These are phyloP conservation scores for Fraxinus angustifolia DNA, from an alignment of 305 asterid species.

Conservation along the genomic window DNA sequence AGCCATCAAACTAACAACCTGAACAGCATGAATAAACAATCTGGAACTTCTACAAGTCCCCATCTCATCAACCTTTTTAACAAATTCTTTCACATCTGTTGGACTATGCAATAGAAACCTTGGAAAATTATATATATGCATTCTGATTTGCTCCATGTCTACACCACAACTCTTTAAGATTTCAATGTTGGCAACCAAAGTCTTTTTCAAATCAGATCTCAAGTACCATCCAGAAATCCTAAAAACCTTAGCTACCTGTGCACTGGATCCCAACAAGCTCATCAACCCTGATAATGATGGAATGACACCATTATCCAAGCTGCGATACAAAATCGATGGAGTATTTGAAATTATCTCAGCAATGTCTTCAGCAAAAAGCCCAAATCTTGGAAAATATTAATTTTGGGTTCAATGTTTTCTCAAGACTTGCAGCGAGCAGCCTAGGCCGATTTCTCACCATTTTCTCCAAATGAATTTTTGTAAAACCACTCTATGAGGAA, in stretches of 20 bases:
- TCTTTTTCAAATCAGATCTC: slow-evolving; percentile 25
- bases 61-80: slow-evolving; percentile 28
- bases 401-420: slow-evolving; percentile 1
- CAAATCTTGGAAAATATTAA: slow-evolving; percentile 21
- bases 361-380: slow-evolving; percentile 26
- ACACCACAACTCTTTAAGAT: not conserved
- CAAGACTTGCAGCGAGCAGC: slow-evolving; percentile 19
- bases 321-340: too few species aligned
- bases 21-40: slow-evolving; percentile 26
- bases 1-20: slow-evolving; percentile 27
- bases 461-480: slow-evolving; percentile 24
- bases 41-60: slow-evolving; percentile 23
- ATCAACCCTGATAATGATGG: slow-evolving; percentile 24
- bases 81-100: slow-evolving; percentile 22
- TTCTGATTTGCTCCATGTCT: slow-evolving; percentile 2
- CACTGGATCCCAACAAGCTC: slow-evolving; percentile 24
- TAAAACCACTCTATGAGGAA: slow-evolving; percentile 27
- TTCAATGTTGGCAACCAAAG: slow-evolving; percentile 29
- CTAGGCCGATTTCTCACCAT: not conserved
- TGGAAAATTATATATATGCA: slow-evolving; percentile 3
- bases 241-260: slow-evolving; percentile 21
- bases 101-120: slow-evolving; percentile 30
- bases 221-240: slow-evolving; percentile 17
- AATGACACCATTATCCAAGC: not conserved
- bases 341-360: slow-evolving; percentile 20